A percentile compares a stretch with the other conserved stretches of the same genome.
Evolutionary conservation across 2,329 filamentous ascomycete species (phyloP).

Genomic region (Beauveria caledonica): DNA sequence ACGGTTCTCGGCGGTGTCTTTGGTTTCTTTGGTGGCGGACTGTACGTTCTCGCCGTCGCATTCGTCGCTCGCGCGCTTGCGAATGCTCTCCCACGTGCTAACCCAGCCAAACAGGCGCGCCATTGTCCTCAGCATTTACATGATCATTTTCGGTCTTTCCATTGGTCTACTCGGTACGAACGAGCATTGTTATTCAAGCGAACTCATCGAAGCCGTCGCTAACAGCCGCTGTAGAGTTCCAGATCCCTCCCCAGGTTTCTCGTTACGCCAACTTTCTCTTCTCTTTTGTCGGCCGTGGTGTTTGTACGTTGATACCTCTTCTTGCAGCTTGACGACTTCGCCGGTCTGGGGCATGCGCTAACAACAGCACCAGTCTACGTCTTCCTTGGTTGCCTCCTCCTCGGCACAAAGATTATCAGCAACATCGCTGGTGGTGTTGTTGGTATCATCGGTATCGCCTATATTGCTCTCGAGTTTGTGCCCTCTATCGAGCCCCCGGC

Average conservation of each 20-base stretch:
- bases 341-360: not conserved
- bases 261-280: slow-evolving; percentile 97
- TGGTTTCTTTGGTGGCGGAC: slow-evolving; percentile 54
- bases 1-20: slow-evolving; percentile 79
- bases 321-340: too few relatives aligned
- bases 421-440: slow-evolving; percentile 72
- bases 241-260: slow-evolving; percentile 85
- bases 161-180: slow-evolving; percentile 56
- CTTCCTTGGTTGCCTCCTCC: slow-evolving; percentile 81
- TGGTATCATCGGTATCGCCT: slow-evolving; percentile 69
- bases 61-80: not conserved
- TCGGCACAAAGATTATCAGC: slow-evolving; percentile 58
- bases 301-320: slow-evolving; percentile 60
- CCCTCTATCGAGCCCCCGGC: slow-evolving; percentile 71
- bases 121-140: slow-evolving; percentile 75
- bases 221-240: slow-evolving; percentile 57
- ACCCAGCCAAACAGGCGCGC: slow-evolving; percentile 24
- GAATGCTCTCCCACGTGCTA: slow-evolving; percentile 11
- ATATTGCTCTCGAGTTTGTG: slow-evolving; percentile 67
- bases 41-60: slow-evolving; percentile 40
- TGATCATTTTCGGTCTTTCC: slow-evolving; percentile 81
- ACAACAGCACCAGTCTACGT: slow-evolving; percentile 66
- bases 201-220: slow-evolving; percentile 12
- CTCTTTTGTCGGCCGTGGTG: slow-evolving; percentile 89
- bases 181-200: not conserved